Base-by-base conservation (phyloP, 768 basidiomycete species). In the Auriscalpium microsporum region DNA sequence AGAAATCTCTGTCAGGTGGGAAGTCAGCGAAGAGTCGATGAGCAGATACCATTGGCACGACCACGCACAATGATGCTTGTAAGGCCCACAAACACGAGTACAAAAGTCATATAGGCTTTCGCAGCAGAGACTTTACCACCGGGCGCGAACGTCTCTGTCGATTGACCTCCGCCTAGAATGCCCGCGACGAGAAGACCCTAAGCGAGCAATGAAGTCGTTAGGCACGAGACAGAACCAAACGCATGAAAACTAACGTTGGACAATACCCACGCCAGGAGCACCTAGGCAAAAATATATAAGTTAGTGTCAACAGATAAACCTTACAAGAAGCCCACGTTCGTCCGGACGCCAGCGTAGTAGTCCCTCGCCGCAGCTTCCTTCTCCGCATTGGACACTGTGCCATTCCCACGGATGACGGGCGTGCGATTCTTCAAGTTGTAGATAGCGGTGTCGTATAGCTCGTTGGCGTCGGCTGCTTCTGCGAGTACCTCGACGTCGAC, bases 401-500 rank as follows among this genome's bases (percentile, higher is more conserved):
- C 54, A 55, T 70, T 72, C n/a, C 65, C 65, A 61, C 55, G 52
- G 13, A 48, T 48, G 14, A 64, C 71, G 61, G 75, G 77, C 62
- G 80, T 80, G 50, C 78, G 71, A 48, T 77, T 73, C 53, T 81
- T 78, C 36, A 94, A 72, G 63, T 91, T 90, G 35, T 79, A 78
- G 42, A 94, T 72, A 1, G 90, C 84, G 62, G 93, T 91, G 64
- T 89, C 84, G 61, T 96, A 94, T 42, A 90, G 82, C 48, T 79
- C 81, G 65, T 93, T 88, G 50, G 87, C 82, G 65, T 92, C 91
- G 1, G 85, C 87, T 14, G 84, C 81, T 58, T 90, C 86, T 0
- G 87, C 83, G 21, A 87, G 78, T 69, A 94, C 80, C 68, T 94
- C 89, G 50, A 95, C 84, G 65, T 94, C 90, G 46, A 95, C 92